Base-by-base conservation (phyloP, 495 filamentous ascomycete species). In the Jackrogersella minutella region DNA sequence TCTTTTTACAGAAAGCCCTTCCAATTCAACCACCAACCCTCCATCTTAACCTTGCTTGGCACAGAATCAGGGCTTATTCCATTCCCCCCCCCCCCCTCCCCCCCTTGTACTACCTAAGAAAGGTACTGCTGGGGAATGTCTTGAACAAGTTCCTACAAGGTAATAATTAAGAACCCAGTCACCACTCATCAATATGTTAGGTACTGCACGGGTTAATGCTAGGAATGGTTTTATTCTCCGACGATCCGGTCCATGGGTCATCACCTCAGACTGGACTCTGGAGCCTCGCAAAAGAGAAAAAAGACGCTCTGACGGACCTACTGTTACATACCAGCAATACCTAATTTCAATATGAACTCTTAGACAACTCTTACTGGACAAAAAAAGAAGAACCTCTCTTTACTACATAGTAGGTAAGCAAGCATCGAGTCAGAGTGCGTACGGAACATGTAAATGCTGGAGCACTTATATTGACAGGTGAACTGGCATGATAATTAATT, bases 11-110 rank as follows among this genome's bases (percentile, higher is more conserved):
- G 57, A 57, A 62, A 36, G 39, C 57, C 57, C 51, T 67, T 62
- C 30, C 33, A 44, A 24, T 30, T 26, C 11, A 51, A 54, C 63
- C 55, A 60, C 40, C 47, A 30, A 39, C 64, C 46, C 40, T 60
- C 60, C 65, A 62, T 63, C 65, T 58, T 31, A 51, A 34, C 22
- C 53, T 26, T 46, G 21, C 66, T 63, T 64, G 59, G 66, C 66
- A 33, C 26, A 24, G 26, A n/a, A 13, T 21, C n/a, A n/a, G n/a
- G n/a, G n/a, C n/a, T n/a, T n/a, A n/a, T n/a, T n/a, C n/a, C n/a
- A n/a, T n/a, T n/a, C n/a, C n/a, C n/a, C n/a, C n/a, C n/a, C n/a
- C n/a, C n/a, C n/a, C n/a, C n/a, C n/a, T n/a, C n/a, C n/a, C n/a
- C n/a, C n/a, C n/a, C n/a, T n/a, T n/a, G n/a, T n/a, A n/a, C n/a